Evolutionary conservation across 2,329 filamentous ascomycete genomes (phyloP), one percentile per base, ranked within the genome.

Genomic region (Penicillium sp.): DNA sequence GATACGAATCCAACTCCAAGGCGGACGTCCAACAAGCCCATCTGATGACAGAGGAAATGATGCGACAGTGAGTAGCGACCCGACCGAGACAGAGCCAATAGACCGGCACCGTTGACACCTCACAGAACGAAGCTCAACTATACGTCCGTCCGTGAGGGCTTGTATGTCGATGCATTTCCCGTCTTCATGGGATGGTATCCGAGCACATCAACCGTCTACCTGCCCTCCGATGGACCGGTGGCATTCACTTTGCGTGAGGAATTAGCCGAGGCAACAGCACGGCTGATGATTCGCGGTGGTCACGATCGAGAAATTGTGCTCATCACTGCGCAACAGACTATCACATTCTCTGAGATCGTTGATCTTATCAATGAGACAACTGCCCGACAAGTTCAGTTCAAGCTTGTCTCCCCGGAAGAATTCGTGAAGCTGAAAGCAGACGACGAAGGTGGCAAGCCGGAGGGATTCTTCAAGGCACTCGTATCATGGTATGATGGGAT

Each of bases 101-200:
- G 24, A 34, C 9, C 16, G 27, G 18, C 21, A 4, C 27, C 13
- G 34, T 39, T 50, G 32, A 55, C 27, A 60, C 56, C 0, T 41
- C 8, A 13, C 21, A 74, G 72, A 22, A 69, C 72, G 3, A 69
- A 68, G 4, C 67, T 83, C 47, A 74, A 74, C 1, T 83, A 78
- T 62, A 84, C 82, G 11, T 75, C 79, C 10, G 68, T 87, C 39
- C 78, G 83, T 13, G 82, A 86, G 64, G 84, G 83, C 0, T 62
- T 85, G 32, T 87, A 86, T 64, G 75, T 77, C 1, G 83, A 87
- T 58, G 82, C 81, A 4, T 85, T 83, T 68, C 83, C 83, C 2
- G 70, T 86, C 29, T 86, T 85, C 66, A 75, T 82, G 2, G 79
- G 68, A 52, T 75, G 72, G 72, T 75, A 73, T 45, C 72, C 72